These are phyloP conservation scores for Candolleomyces efflorescens DNA, from an alignment of 768 basidiomycete genomes.

Conservation along the genomic window DNA sequence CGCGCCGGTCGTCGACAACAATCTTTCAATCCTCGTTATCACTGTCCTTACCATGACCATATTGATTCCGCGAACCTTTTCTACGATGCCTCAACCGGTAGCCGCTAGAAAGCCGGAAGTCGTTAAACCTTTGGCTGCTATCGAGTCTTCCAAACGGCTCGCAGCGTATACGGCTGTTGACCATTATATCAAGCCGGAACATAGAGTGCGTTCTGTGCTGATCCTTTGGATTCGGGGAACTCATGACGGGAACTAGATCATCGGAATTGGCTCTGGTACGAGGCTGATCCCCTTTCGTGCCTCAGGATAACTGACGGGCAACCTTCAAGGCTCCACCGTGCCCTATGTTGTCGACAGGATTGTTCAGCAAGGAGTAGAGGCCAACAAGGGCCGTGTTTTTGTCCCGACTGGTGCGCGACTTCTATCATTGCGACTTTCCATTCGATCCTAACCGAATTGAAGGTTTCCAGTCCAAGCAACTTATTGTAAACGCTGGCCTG, in stretches of 20 bases:
- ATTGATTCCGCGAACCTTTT: not conserved
- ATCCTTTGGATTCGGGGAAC: not conserved
- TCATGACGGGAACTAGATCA: conserved; percentile 46
- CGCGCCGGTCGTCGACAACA: not conserved
- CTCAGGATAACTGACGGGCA: too few relatives aligned
- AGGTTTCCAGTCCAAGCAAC: conserved; percentile 95
- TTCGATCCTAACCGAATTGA: not conserved
- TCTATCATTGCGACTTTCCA: not conserved
- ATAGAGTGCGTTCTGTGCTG: conserved; percentile 55
- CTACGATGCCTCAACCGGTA: not conserved
- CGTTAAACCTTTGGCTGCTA: conserved; percentile 27
- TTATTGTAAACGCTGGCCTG: conserved; percentile 79
- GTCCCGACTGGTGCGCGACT: conserved; percentile 71
- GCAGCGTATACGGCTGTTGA: conserved; percentile 97
- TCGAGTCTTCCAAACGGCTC: conserved; percentile 84
- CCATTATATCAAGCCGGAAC: conserved; percentile 73
- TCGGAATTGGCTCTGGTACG: conserved; percentile 84
- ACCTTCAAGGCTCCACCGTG: conserved; percentile 72
- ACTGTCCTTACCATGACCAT: not conserved
- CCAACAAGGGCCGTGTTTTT: conserved; percentile 81
- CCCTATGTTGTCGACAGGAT: conserved; percentile 97
- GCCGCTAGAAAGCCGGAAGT: conserved; percentile 1
- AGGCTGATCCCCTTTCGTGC: not conserved
- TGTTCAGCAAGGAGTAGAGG: conserved; percentile 69
- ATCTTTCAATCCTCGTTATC: not conserved